Evolutionary conservation across 2,329 filamentous ascomycete genomes (phyloP), one percentile per base, ranked within the genome.

Genomic region (Fusarium nisikadoi): DNA sequence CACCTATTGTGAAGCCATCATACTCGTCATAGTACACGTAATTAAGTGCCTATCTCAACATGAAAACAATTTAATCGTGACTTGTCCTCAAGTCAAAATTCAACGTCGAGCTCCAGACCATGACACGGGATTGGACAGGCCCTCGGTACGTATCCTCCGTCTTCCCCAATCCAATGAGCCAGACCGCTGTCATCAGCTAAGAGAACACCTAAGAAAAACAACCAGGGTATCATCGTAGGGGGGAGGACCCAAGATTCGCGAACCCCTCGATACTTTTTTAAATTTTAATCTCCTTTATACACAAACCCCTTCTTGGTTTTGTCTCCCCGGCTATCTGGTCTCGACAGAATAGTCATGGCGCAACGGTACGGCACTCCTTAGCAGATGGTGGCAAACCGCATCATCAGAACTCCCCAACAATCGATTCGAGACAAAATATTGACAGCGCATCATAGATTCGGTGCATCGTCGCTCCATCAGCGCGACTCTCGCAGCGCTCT

Each of bases 401-500:
- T 39, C 36, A 68, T 45, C 50, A 64, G 61, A 58, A 61, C 52
- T 56, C 62, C 58, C 62, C 43, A 20, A 45, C n/a, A 49, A 50
- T 41, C 36, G 43, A 29, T 42, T 49, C 9, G 25, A 27, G 31
- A 41, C 43, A 50, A 38, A 23, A 59, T 36, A 55, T 68, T 75
- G 62, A 74, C 67, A 41, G 35, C 23, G 29, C 52, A 47, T 47
- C 23, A 23, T 62, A 93, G 92, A 84, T 93, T 93, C 81, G 87
- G 89, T 75, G 83, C 87, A 76, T 91, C 90, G 52, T 87, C 87
- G 73, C 88, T 94, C 70, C 92, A 94, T 81, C 92, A 94, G 84
- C 88, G 92, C 84, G 86, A 93, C 84, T 87, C 90, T 78, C 86
- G 92, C 78, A 91, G 89, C 79, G 90, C 91, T 73, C 89, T 94